A percentile compares a stretch with the other conserved stretches of the same genome.
Conservation (phyloP, 1,284 basidiomycete species). For the Fomitopsis pinicola region DNA sequence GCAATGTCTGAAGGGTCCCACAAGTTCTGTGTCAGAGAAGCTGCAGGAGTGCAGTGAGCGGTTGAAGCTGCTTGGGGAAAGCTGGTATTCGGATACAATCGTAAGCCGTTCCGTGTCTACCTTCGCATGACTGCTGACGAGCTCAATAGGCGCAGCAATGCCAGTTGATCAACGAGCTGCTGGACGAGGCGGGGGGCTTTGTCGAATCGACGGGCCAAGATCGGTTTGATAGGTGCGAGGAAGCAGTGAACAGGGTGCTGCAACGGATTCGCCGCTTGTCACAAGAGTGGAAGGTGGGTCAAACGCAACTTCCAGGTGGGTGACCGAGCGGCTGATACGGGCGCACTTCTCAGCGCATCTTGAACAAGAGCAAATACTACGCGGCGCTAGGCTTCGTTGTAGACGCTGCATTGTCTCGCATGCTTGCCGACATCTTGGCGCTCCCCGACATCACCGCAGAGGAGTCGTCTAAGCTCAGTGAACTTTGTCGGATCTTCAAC, state of each 20-base stretch:
- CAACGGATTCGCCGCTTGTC: conserved; percentile 64
- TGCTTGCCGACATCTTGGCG: conserved; percentile 74
- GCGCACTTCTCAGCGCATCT: conserved; percentile 38
- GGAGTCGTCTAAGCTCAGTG: conserved; percentile 82
- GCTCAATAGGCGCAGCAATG: conserved; percentile 38
- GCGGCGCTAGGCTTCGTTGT: conserved; percentile 71
- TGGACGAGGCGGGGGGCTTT: conserved; percentile 72
- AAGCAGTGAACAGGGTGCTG: conserved; percentile 62
- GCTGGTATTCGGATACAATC: conserved; percentile 65
- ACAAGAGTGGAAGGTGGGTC: conserved; percentile 69
- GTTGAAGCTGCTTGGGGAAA: conserved; percentile 52
- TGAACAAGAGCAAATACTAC: conserved; percentile 66
- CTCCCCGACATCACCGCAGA: conserved; percentile 88
- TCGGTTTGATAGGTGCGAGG: conserved; percentile 77
- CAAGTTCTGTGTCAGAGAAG: conserved; percentile 36
- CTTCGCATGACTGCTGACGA: not conserved
- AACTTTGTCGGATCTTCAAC: conserved; percentile 77
- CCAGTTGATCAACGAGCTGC: conserved; percentile 35
- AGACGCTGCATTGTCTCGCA: conserved; percentile 64
- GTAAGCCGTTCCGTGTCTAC: conserved; percentile 38
- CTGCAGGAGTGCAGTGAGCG: conserved; percentile 45
- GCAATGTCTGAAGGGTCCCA: conserved; percentile 19
- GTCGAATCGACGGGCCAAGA: conserved; percentile 69
- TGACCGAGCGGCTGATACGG: not conserved
- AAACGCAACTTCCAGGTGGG: not conserved